Conservation (phyloP, 306 rosid species). For the Dryas drummondii region DNA sequence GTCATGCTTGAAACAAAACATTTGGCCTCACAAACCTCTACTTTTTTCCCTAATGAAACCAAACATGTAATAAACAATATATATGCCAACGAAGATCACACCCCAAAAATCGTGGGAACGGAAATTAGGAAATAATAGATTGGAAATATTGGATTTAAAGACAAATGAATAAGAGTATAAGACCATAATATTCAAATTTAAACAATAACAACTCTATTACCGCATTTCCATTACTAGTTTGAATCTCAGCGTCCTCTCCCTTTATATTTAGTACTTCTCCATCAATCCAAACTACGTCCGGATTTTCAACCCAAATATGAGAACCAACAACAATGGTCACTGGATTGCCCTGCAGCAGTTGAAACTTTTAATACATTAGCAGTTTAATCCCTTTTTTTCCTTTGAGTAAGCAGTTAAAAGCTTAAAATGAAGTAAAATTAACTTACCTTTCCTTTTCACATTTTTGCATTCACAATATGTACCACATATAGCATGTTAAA, state of each 20-base stretch:
- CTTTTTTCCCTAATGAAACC: background rate
- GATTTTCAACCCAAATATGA: constrained; percentile 76
- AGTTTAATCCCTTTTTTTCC: constrained; percentile 7
- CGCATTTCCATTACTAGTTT: constrained; percentile 54
- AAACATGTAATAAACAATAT: background rate
- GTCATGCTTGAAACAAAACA: background rate
- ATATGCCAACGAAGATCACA: background rate
- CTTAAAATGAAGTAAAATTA: background rate
- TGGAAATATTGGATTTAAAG: background rate
- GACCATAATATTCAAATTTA: background rate
- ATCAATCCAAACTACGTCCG: constrained; percentile 74
- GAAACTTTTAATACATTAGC: constrained; percentile 8
- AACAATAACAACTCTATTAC: constrained; percentile 36
- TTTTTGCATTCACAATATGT: background rate
- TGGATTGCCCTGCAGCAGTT: constrained; percentile 57
- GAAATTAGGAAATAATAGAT: background rate
- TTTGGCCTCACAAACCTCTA: background rate
- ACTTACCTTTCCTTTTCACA: background rate
- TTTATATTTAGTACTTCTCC: constrained; percentile 62
- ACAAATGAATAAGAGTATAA: background rate
- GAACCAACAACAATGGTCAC: constrained; percentile 77
- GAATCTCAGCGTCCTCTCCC: constrained; percentile 85
- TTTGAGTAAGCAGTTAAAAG: constrained; percentile 8
- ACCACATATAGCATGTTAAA: background rate
- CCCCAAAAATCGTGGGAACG: background rate